These are phyloP conservation scores for Panaeolus papilionaceus DNA, from an alignment of 768 basidiomycete genomes.

Conservation along the genomic window DNA sequence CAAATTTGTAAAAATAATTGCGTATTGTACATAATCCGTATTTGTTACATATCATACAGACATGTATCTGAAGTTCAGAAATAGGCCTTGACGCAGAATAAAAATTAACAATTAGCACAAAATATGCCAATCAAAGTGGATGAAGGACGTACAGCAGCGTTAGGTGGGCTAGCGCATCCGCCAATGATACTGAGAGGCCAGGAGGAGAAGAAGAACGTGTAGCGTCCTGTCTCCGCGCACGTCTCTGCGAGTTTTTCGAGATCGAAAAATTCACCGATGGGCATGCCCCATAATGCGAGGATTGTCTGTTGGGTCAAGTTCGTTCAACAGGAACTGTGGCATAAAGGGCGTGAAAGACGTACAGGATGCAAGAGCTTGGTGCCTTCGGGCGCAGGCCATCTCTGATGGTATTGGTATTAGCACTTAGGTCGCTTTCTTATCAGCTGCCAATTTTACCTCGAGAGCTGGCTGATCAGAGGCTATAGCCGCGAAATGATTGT, in stretches of 20 bases:
- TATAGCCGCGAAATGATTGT: constrained; percentile 75
- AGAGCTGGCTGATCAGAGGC: constrained; percentile 73
- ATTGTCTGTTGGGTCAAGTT: too few species aligned
- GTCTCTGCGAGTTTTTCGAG: constrained; percentile 63
- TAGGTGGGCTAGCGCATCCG: constrained; percentile 73
- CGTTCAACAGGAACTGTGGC: too few species aligned
- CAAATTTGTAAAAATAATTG: too few species aligned
- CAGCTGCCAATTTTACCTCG: too few species aligned
- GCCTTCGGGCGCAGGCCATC: constrained; percentile 59
- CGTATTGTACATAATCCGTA: too few species aligned
- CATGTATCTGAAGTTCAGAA: too few species aligned
- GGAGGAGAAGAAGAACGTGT: constrained; percentile 79
- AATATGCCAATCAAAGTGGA: background rate
- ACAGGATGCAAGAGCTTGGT: constrained; percentile 53
- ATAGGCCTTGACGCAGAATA: too few species aligned
- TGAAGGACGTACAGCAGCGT: constrained; percentile 61
- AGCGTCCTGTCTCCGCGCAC: constrained; percentile 63
- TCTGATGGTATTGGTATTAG: constrained; percentile 20
- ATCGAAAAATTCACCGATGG: constrained; percentile 80
- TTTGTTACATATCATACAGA: too few species aligned
- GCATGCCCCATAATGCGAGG: constrained; percentile 77
- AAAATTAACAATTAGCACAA: background rate
- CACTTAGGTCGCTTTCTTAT: too few species aligned
- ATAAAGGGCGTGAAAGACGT: too few species aligned
- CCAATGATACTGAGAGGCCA: constrained; percentile 78